Base-by-base conservation (phyloP, 805 yeast genomes). In the Naumovozyma castellii region DNA sequence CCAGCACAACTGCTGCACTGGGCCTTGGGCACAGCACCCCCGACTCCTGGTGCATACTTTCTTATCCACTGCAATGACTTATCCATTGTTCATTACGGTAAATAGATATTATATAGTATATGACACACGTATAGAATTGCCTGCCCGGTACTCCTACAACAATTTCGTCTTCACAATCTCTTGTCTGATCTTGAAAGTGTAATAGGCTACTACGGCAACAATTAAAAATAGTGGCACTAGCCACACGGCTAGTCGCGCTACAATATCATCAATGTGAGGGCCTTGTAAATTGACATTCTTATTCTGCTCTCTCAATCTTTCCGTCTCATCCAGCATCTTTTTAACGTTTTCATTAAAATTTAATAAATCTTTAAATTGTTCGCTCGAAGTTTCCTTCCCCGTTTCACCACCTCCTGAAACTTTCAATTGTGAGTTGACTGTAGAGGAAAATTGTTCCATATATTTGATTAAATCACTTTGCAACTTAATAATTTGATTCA, bases 121-220 rank as follows among this genome's bases (percentile, higher is more conserved):
- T n/a, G n/a, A n/a, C n/a, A n/a, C n/a, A n/a, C n/a, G n/a, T n/a
- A n/a, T n/a, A n/a, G n/a, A n/a, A n/a, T n/a, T n/a, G n/a, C n/a
- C n/a, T n/a, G n/a, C n/a, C n/a, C n/a, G n/a, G n/a, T n/a, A n/a
- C n/a, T n/a, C n/a, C 14, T 46, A 61, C 34, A 61, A 42, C 27
- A 57, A 39, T 43, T 61, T 61, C 14, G 64, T 57, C 41, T 61
- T 61, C 9, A 50, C 51, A 35, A 61, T 59, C 35, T 61, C 64
- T 48, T 58, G 62, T 40, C 57, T 57, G 27, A 59, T 59, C 40
- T 44, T 52, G 42, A 56, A 59, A 12, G 64, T 61, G 36, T 57
- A 58, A 43, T 61, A 61, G 3, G 59, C 61, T 62, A 61, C 56
- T 4, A 58, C 47, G 13, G 51, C 36, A 53, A 59, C 50, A 3